Evolutionary conservation across 805 yeast species (phyloP), one percentile per base, ranked within the genome.

Genomic region (Barnettozyma californica): DNA sequence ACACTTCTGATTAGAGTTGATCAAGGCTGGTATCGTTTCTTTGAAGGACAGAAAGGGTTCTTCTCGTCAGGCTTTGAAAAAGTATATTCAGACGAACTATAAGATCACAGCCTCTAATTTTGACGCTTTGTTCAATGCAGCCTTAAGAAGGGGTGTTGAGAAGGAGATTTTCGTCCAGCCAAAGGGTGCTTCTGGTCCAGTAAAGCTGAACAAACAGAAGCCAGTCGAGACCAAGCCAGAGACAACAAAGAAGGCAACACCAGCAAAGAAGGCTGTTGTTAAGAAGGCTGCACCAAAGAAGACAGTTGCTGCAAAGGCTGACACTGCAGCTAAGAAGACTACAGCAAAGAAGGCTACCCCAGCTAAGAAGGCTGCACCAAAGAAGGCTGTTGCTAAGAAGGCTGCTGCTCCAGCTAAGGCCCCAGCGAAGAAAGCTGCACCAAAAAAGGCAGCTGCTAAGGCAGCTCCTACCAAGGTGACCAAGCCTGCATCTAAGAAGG

Each of bases 171-270:
- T 88, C 56, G 65, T 76, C 41, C 95, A 87, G 70, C 95, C 95
- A 64, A 87, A 88, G 71, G 96, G 96, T 43, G 84, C 96, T 18
- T 82, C 95, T 11, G 96, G 95, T 44, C 87, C 95, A 42, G 79
- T 87, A 55, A 87, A 87, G 68, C 66, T 84, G 62, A 60, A 63
- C 65, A 59, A 62, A 65, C 51, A 51, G 44, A 42, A 54, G 53
- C 53, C 61, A 44, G 41, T 23, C 14, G 59, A 57, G 40, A 51
- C 61, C 41, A 60, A 62, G 46, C 49, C 52, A 38, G 53, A 54
- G n/a, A 55, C 63, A 35, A 14, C 20, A 20, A 34, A 34, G 23
- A 65, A 59, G 53, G 64, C 64, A 5, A 23, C 25, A 57, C 60
- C 64, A 34, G 54, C 61, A 39, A 46, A 43, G 41, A 46, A 43